A percentile compares a stretch with the other conserved stretches of the same genome.
Conservation (phyloP, 345 rosid genomes). For the Lumnitzera littorea region DNA sequence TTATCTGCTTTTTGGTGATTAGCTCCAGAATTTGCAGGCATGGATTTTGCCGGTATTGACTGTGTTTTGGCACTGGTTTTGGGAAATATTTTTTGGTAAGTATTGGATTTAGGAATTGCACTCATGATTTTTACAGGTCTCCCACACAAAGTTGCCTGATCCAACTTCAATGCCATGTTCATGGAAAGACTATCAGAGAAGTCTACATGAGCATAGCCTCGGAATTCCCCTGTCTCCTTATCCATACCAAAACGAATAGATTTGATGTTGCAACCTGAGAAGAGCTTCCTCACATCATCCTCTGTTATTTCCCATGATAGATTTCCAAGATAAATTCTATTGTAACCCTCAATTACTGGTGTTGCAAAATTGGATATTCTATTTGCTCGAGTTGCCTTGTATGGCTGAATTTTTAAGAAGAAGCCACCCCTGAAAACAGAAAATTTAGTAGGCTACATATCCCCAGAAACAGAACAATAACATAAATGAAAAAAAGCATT, state of each 20-base stretch:
- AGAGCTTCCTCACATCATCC: slow-evolving; percentile 56
- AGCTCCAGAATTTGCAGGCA: neutral
- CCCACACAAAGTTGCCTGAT: slow-evolving; percentile 62
- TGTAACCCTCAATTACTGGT: slow-evolving; percentile 67
- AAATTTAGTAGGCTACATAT: neutral
- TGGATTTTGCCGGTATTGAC: slow-evolving; percentile 13
- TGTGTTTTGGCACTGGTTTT: slow-evolving; percentile 3
- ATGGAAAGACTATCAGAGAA: slow-evolving; percentile 57
- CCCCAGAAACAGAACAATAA: too few relatives aligned
- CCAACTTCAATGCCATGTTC: slow-evolving; percentile 69
- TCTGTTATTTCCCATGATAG: slow-evolving; percentile 83
- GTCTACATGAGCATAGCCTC: slow-evolving; percentile 84
- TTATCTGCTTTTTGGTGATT: neutral
- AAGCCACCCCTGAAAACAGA: slow-evolving; percentile 65
- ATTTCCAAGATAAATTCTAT: slow-evolving; percentile 80
- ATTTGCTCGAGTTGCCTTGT: slow-evolving; percentile 35
- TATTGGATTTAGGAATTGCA: slow-evolving; percentile 51
- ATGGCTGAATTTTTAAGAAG: slow-evolving; percentile 74
- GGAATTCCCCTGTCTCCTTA: slow-evolving; percentile 81
- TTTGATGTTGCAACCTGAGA: slow-evolving; percentile 62
- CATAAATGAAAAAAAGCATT: neutral
- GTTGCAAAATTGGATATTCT: slow-evolving; percentile 48
- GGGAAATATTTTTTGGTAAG: too few relatives aligned
- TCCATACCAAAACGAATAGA: slow-evolving; percentile 67
- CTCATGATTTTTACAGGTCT: slow-evolving; percentile 83